A percentile compares a stretch with the other conserved stretches of the same genome.
phyloP scores from a whole-genome alignment of 805 yeast genomes.

The Blastobotrys muscicola region DNA sequence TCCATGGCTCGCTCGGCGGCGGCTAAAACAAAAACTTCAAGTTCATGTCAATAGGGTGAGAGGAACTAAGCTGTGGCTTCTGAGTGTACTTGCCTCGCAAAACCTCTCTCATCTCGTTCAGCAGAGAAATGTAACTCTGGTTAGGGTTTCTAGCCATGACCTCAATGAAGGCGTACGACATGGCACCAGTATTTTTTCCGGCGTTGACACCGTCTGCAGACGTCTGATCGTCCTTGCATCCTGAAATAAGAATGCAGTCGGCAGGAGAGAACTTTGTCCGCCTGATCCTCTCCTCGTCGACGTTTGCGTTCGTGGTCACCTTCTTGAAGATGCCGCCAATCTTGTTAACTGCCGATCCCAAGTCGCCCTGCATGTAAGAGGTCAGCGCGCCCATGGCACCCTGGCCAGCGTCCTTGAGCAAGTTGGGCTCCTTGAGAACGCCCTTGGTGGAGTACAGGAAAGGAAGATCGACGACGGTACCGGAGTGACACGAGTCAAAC shows the following conservation, averaged over 20 bases:
- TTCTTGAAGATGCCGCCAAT: conserved; percentile 30
- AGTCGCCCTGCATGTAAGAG: conserved; percentile 54
- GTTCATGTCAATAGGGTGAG: conserved; percentile 70
- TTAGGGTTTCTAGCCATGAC: conserved; percentile 52
- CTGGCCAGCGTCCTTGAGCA: conserved; percentile 64
- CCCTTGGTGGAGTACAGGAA: conserved; percentile 77
- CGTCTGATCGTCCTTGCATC: conserved; percentile 79
- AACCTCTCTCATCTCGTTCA: conserved; percentile 60
- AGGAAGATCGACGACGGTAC: conserved; percentile 73
- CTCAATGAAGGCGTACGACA: conserved; percentile 67
- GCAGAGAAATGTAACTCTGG: conserved; percentile 58
- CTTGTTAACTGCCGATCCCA: conserved; percentile 36
- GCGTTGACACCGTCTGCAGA: conserved; percentile 72
- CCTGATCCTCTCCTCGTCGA: conserved; percentile 33
- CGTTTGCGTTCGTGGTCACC: conserved; percentile 29
- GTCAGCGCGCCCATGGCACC: conserved; percentile 52
- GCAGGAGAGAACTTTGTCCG: conserved; percentile 62
- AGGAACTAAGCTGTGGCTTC: conserved; percentile 72
- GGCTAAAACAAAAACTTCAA: conserved; percentile 30
- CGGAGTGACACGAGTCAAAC: conserved; percentile 82
- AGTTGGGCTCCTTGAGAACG: conserved; percentile 68
- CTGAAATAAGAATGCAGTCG: conserved; percentile 66
- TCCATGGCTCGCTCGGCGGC: too few species aligned
- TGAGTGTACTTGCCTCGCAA: conserved; percentile 61
- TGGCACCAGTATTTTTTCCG: conserved; percentile 71